Conservation (phyloP, 441 rosid species). For the Hura crepitans region DNA sequence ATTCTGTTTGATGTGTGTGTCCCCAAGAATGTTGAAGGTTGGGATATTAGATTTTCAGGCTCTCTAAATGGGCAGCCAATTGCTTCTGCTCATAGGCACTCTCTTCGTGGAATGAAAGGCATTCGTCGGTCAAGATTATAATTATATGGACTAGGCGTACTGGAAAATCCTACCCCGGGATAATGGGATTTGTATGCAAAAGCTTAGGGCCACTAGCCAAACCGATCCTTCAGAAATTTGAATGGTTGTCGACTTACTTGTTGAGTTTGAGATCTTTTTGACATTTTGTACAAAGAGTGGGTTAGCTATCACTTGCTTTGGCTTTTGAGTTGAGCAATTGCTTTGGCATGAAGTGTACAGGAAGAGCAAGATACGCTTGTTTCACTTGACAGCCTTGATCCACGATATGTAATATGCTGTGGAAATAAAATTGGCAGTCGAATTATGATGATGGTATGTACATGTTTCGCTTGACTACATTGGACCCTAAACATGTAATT, state of each 20-base stretch:
- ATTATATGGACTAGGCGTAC: constrained; percentile 4
- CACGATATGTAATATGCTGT: neutral
- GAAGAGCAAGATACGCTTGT: neutral
- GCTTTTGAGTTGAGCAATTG: constrained; percentile 10
- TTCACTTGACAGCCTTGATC: neutral
- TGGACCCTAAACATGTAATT: too few species aligned
- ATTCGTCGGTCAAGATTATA: constrained; percentile 69
- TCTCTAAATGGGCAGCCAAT: constrained; percentile 65
- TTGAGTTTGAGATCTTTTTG: constrained; percentile 1
- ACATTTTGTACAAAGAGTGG: constrained; percentile 14
- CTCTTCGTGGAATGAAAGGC: constrained; percentile 44
- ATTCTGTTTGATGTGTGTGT: constrained; percentile 82
- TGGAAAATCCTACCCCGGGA: neutral
- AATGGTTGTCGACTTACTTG: neutral
- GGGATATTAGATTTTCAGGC: constrained; percentile 82
- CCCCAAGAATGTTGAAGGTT: constrained; percentile 87
- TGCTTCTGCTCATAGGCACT: constrained; percentile 52
- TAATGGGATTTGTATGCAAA: too few species aligned
- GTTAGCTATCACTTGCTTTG: neutral
- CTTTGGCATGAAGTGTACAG: constrained; percentile 27
- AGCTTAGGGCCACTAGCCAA: constrained; percentile 17
- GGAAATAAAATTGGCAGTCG: neutral
- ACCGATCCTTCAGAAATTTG: constrained; percentile 5
- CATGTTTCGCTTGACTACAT: too few species aligned
- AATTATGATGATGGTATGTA: neutral